Base-by-base conservation (phyloP, 2,329 filamentous ascomycete species). In the Pseudogymnoascus sp. region DNA sequence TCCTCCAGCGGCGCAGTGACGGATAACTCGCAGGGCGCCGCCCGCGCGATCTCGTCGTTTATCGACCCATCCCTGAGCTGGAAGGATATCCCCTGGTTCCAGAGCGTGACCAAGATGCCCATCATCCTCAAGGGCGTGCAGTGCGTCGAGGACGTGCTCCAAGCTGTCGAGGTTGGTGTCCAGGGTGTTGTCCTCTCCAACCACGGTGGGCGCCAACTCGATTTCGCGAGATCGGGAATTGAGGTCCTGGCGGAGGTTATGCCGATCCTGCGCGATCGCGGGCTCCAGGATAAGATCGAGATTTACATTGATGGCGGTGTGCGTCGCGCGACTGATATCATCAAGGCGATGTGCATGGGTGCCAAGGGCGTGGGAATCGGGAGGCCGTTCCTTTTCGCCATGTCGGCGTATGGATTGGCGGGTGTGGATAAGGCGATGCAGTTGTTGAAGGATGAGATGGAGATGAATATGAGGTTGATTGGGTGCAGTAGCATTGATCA, bases 391-490 rank as follows among this genome's bases (percentile, higher is more conserved):
- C 77, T 99, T 65, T 99, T 92, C 73, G 93, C 94, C 71, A 97
- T 99, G 93, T 90, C 88, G 66, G 86, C 91, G 8, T 97, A 97
- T 71, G 94, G 94, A 1, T 78, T 91, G 65, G 81, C 87, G 2
- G 94, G 94, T 67, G 93, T 97, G 18, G 90, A 95, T 72, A 84
- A 91, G 35, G 94, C 94, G 33, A 96, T 97, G 89, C 89, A 92
- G 76, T 78, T 96, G 64, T 82, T 96, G 69, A 92, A 90, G 78
- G 94, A 97, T 72, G 94, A 99, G 82, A 90, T 99, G 84, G 92
- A 95, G 79, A 97, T 97, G 93, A 94, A 93, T 73, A 97, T 99
- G 94, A 85, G 94, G 5, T 79, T 99, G 66, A 91, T 99, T 69
- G 94, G 94, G 8, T 90, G 86, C 64, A 84, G 82, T 18, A 86